Conservation (phyloP, 768 basidiomycete genomes). For the Lactifluus volemus region DNA sequence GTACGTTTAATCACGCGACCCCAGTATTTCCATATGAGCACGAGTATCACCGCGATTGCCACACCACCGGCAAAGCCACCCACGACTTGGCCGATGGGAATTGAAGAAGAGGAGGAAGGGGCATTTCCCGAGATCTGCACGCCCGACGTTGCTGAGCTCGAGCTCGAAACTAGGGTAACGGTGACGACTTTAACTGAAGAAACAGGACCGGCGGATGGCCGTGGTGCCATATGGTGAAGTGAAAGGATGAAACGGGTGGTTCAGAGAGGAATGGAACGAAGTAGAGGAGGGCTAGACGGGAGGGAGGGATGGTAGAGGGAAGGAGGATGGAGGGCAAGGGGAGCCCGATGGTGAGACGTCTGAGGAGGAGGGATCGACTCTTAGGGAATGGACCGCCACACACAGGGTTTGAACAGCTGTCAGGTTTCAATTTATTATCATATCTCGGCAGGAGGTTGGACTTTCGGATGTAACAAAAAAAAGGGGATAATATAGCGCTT, state of each 20-base stretch:
- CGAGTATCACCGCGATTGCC: slow-evolving; percentile 35
- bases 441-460: no score
- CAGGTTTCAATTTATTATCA: no score
- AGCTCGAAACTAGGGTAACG: not conserved
- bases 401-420: no score
- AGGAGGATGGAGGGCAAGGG: not conserved
- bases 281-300: no score
- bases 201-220: not conserved
- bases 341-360: not conserved
- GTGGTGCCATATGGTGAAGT: not conserved
- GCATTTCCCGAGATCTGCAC: not conserved
- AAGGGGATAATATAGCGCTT: no score
- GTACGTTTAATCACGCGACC: slow-evolving; percentile 34
- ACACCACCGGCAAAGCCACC: slow-evolving; percentile 43
- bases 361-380: no score
- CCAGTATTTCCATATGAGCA: slow-evolving; percentile 41
- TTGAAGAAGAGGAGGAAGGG: not conserved
- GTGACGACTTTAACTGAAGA: slow-evolving; percentile 3
- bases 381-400: no score
- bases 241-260: not conserved
- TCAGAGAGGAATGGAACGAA: not conserved
- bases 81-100: slow-evolving; percentile 43
- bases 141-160: not conserved
- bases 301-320: not conserved
- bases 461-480: no score